Evolutionary conservation across 345 rosid genomes (phyloP), one percentile per base, ranked within the genome.

Genomic region (Turritis glabra): DNA sequence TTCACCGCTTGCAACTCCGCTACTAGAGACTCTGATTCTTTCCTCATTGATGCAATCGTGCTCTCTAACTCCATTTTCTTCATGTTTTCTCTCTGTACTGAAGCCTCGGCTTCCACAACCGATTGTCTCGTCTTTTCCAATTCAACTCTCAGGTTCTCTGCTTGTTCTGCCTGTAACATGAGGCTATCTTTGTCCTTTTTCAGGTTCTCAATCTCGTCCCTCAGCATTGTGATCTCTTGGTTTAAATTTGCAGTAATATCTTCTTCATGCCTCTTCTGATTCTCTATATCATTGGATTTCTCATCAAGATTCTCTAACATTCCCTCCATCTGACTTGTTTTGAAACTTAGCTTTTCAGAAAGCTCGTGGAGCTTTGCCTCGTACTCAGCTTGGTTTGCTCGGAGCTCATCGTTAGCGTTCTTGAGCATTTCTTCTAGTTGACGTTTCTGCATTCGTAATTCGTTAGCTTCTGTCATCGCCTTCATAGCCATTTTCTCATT

Each of bases 401-500:
- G 85, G 52, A 90, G 81, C 71, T 91, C 87, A 13, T 80, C 82
- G 11, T 82, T 81, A 46, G 86, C 87, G 56, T 84, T 79, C 79
- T 63, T 84, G 61, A 88, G 83, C 88, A 81, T 80, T 75, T 85
- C 89, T 76, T 86, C 94, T 2, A 88, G 76, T 48, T 81, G 81
- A 75, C 69, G 80, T 80, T 89, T 93, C 85, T 82, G 90, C 73
- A 71, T 64, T 2, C 77, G 81, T 46, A 89, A 74, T 64, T 88
- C 91, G 67, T 72, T 78, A 60, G 90, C 94, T 87, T 95, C 99
- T 0, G 83, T 71, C 73, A 92, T 59, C 8, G 99, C 89, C 82
- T 81, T 87, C 80, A 82, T 77, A 30, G 98, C 94, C 82, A 89
- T 80, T 81, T 86, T 87, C 84, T 95, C 97, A 25, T 92, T 95